phyloP scores from a whole-genome alignment of 768 basidiomycete genomes.

The Dendrothele bispora region DNA sequence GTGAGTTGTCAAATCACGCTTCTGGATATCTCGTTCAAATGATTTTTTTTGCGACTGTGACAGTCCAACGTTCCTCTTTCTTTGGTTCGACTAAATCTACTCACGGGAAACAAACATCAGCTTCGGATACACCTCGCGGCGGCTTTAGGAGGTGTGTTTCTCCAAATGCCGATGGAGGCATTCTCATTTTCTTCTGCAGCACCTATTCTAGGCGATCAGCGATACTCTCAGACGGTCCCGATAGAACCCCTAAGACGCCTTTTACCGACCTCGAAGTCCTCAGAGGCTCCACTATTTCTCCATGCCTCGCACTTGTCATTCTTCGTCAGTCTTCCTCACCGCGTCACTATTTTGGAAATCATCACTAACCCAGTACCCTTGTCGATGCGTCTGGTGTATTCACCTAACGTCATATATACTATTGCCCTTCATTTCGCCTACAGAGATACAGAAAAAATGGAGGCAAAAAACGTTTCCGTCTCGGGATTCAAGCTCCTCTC shows the following conservation, averaged over 20 bases:
- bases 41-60: no score
- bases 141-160: constrained; percentile 42
- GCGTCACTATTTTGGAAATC: background rate
- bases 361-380: no score
- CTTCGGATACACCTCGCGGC: constrained; percentile 65
- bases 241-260: constrained; percentile 5
- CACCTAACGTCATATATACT: background rate
- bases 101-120: constrained; percentile 71
- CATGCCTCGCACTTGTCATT: constrained; percentile 61
- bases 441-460: constrained; percentile 51
- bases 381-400: no score
- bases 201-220: constrained; percentile 63
- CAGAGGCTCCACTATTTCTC: constrained; percentile 53
- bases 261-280: constrained; percentile 22
- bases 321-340: constrained; percentile 37
- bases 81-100: constrained; percentile 52
- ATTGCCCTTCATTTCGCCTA: background rate
- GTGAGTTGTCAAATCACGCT: constrained; percentile 33
- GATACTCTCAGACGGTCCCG: constrained; percentile 43
- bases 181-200: constrained; percentile 34
- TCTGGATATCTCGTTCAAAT: background rate
- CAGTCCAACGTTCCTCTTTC: constrained; percentile 42
- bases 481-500: constrained; percentile 57
- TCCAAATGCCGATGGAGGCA: background rate
- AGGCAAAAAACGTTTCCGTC: constrained; percentile 46